Base-by-base conservation (phyloP, 352 stramenopile species). In the Phytopythium cucurbitacearum region DNA sequence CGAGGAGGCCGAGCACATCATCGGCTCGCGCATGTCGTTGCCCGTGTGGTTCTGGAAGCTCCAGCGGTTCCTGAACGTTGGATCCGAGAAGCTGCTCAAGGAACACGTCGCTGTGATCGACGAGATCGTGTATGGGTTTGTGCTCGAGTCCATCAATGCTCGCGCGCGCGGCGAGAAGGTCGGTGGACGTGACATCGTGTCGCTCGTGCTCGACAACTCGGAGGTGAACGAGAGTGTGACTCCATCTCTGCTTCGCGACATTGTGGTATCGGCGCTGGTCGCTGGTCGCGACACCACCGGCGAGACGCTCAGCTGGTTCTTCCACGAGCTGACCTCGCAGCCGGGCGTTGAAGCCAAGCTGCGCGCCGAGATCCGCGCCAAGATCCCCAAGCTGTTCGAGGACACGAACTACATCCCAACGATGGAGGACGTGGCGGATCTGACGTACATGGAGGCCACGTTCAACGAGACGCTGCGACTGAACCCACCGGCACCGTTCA, bases 201-300 rank as follows among this genome's bases (percentile, higher is more conserved):
- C 66, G 1, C 53, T 75, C 12, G 58, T 75, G 32, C 48, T 75
- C 1, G 56, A 51, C 3, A 65, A 59, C 35, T 55, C 65, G 40
- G 53, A 54, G 7, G 45, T 59, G 3, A 62, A 79, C 15, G 53
- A 46, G 3, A 59, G 13, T 6, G 47, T 56, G 39, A 21, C 55
- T 6, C 38, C 41, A 3, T 11, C 39, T 7, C 34, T 40, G 11
- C 44, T 87, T 15, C 71, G 69, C 8, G 70, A 80, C 55, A 71
- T 87, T 37, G 62, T 80, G 12, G 67, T 87, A 21, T 70, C 64
- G 11, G 71, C 77, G 4, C 58, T 83, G 34, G 60, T 83, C 39
- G 72, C 64, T 49, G 72, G 71, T 11, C 53, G 68, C 5, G 72
- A 83, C 55, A 77, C 72, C 2, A 80, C 71, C 4, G 67, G 71